A percentile compares a stretch with the other conserved stretches of the same genome.
Conservation (phyloP, 192 early-diverging fungal genomes). For the Diversispora epigaea region DNA sequence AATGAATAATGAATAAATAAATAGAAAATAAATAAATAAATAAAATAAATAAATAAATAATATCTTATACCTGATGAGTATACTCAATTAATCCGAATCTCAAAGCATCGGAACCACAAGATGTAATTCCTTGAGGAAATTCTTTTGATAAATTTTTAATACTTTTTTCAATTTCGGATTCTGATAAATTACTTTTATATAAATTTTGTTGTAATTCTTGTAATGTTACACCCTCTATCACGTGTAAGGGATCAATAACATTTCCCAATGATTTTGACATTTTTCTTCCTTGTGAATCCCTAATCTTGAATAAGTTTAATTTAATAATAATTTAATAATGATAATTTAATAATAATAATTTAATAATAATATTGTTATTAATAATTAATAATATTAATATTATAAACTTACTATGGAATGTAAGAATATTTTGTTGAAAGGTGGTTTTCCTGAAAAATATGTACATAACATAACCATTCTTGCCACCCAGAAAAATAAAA, state of each 20-base stretch:
- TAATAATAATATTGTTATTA: constrained; percentile 2
- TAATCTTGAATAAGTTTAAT: constrained; percentile 36
- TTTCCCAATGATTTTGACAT: constrained; percentile 88
- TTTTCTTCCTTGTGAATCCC: constrained; percentile 86
- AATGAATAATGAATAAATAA: too few relatives aligned
- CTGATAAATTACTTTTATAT: constrained; percentile 70
- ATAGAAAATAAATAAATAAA: not conserved
- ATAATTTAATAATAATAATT: not conserved
- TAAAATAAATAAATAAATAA: not conserved
- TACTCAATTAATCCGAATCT: constrained; percentile 68
- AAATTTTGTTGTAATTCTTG: constrained; percentile 67
- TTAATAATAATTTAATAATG: constrained; percentile 8
- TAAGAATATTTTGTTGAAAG: constrained; percentile 86
- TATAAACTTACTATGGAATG: constrained; percentile 81
- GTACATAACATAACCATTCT: constrained; percentile 96
- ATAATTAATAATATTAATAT: constrained; percentile 35
- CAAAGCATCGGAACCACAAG: constrained; percentile 88
- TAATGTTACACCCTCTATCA: constrained; percentile 79
- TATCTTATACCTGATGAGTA: constrained; percentile 54
- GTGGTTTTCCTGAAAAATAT: constrained; percentile 74
- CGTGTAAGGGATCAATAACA: constrained; percentile 80
- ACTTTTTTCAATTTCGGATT: constrained; percentile 70
- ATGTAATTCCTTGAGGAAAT: constrained; percentile 87
- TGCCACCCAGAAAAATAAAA: constrained; percentile 98
- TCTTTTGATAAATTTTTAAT: constrained; percentile 66